phyloP scores from a whole-genome alignment of 768 basidiomycete genomes.

The Krasilnikovozyma curviuscula region DNA sequence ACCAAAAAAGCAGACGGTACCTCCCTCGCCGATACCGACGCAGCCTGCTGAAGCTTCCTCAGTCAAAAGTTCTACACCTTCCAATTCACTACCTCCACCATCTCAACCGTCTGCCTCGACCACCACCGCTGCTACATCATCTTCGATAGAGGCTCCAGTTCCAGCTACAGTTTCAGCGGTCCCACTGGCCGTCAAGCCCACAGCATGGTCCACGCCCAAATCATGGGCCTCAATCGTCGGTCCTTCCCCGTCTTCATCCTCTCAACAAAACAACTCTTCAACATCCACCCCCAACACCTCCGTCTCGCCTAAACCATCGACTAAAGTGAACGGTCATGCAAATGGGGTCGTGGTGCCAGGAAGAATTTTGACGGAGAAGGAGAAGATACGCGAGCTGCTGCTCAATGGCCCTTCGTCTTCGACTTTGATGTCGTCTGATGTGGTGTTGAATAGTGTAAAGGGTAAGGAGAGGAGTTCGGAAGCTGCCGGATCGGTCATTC shows the following conservation, averaged over 20 bases:
- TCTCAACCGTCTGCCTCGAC: not conserved
- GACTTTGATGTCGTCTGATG: not conserved
- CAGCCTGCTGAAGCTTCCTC: not conserved
- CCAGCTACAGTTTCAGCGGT: not conserved
- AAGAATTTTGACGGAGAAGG: not conserved
- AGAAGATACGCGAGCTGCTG: not conserved
- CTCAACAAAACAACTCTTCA: not conserved
- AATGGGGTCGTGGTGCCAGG: too few relatives aligned
- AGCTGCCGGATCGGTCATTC: constrained; percentile 14
- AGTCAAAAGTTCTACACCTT: not conserved
- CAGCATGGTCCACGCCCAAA: not conserved
- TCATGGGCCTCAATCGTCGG: not conserved
- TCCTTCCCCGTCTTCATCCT: constrained; percentile 1
- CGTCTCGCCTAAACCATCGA: too few relatives aligned
- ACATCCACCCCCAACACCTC: too few relatives aligned
- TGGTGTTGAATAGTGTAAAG: too few relatives aligned
- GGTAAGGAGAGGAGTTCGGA: too few relatives aligned
- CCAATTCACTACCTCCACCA: constrained; percentile 7
- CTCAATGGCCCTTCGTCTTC: not conserved
- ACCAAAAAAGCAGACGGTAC: not conserved
- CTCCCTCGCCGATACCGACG: not conserved
- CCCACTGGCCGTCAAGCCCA: not conserved
- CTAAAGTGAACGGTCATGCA: too few relatives aligned
- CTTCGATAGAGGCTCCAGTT: not conserved
- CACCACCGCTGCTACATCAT: not conserved